A percentile compares a stretch with the other conserved stretches of the same genome.
phyloP scores from a whole-genome alignment of 805 yeast genomes.

The Monosporozyma aerobia region DNA sequence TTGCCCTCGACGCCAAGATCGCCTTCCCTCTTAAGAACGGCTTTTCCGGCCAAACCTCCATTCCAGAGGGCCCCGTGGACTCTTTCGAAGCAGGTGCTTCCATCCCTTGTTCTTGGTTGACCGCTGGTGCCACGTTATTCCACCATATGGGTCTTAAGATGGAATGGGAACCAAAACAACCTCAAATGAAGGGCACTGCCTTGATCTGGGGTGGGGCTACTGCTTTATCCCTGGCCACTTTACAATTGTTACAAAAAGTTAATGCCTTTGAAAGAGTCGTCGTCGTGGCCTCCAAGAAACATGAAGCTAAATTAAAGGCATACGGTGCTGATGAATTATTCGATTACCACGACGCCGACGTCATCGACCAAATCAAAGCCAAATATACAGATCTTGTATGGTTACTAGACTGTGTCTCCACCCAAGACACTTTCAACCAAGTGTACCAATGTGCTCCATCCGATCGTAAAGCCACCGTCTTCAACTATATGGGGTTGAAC shows the following conservation, averaged over 20 bases:
- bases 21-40: slow-evolving; percentile 9
- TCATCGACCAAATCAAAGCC: slow-evolving; percentile 32
- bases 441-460: slow-evolving; percentile 29
- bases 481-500: slow-evolving; percentile 22
- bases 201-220: slow-evolving; percentile 63
- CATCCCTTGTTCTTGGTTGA: slow-evolving; percentile 41
- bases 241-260: slow-evolving; percentile 46
- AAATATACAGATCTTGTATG: slow-evolving; percentile 22
- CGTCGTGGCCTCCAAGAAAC: slow-evolving; percentile 40
- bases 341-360: slow-evolving; percentile 40
- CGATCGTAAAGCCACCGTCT: slow-evolving; percentile 25
- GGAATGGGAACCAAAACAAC: slow-evolving; percentile 14
- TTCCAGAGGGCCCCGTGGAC: slow-evolving; percentile 26
- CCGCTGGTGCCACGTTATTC: slow-evolving; percentile 36
- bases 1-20: slow-evolving; percentile 29
- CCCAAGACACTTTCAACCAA: slow-evolving; percentile 19
- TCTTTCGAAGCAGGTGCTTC: slow-evolving; percentile 59
- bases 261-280: slow-evolving; percentile 34
- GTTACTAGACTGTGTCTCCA: slow-evolving; percentile 28
- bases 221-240: slow-evolving; percentile 45
- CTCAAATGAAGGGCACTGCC: slow-evolving; percentile 31
- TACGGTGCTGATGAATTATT: slow-evolving; percentile 41
- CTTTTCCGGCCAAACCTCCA: slow-evolving; percentile 5
- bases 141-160: slow-evolving; percentile 16
- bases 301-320: slow-evolving; percentile 32